Evolutionary conservation across 177 flowering plant genomes (phyloP).

Genomic region (Vitis hybrid): DNA sequence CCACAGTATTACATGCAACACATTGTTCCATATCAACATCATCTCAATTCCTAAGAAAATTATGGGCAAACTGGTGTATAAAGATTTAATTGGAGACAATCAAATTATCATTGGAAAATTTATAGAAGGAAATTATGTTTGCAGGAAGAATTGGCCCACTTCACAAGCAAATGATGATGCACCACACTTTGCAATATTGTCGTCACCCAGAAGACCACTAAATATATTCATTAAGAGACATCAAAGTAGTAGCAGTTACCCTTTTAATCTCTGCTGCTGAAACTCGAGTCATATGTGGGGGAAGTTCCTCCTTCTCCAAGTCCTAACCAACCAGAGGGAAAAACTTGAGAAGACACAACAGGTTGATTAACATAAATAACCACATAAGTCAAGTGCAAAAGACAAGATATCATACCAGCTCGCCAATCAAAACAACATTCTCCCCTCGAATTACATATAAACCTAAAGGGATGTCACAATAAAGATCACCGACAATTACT

Average conservation of each 20-base stretch:
- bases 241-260: constrained; percentile 34
- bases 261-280: constrained; percentile 75
- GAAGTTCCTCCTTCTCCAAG: constrained; percentile 85
- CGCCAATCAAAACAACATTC: constrained; percentile 95
- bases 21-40: neutral
- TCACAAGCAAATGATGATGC: neutral
- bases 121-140: neutral
- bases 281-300: constrained; percentile 86
- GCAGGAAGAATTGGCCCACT: neutral
- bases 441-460: constrained; percentile 95
- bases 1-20: neutral
- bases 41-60: neutral
- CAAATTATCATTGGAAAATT: neutral
- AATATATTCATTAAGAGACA: neutral
- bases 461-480: constrained; percentile 90
- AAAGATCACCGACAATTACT: constrained; percentile 92
- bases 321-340: constrained; percentile 42
- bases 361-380: neutral
- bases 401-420: constrained; percentile 57
- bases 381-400: neutral
- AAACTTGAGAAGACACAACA: neutral
- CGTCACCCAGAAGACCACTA: neutral
- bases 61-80: neutral
- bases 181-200: neutral
- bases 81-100: neutral